Conservation (phyloP, 345 rosid genomes). For the Geranium brycei region DNA sequence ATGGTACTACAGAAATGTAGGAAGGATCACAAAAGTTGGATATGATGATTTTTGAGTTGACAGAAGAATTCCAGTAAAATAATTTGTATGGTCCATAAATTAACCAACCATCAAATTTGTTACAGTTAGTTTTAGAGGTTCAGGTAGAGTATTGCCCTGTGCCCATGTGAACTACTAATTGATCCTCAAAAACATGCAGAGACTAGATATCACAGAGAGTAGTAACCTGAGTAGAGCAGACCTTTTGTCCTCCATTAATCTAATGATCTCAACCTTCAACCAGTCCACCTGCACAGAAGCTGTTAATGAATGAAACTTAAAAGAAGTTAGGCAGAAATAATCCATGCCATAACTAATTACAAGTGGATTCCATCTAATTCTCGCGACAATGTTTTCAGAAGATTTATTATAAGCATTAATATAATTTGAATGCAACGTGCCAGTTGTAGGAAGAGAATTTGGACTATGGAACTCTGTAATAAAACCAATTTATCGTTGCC, state of each 20-base stretch:
- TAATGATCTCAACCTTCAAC: conserved; percentile 87
- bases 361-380: too few species aligned
- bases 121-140: too few species aligned
- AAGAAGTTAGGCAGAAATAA: conserved; percentile 7
- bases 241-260: conserved; percentile 78
- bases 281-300: conserved; percentile 62
- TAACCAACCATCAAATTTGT: neutral
- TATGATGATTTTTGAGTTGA: neutral
- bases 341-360: too few species aligned
- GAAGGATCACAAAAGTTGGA: neutral
- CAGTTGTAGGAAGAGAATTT: too few species aligned
- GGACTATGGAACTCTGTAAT: too few species aligned
- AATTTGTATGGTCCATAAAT: neutral
- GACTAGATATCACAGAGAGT: conserved; percentile 7
- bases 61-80: neutral
- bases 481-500: too few species aligned
- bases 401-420: too few species aligned
- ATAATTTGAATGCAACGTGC: too few species aligned
- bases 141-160: neutral
- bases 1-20: neutral
- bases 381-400: too few species aligned
- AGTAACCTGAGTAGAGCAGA: conserved; percentile 64
- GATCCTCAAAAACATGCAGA: neutral
- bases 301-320: conserved; percentile 40
- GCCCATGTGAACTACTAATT: conserved; percentile 3